phyloP scores from a whole-genome alignment of 768 basidiomycete species.

The Pleurotus ostreatus region DNA sequence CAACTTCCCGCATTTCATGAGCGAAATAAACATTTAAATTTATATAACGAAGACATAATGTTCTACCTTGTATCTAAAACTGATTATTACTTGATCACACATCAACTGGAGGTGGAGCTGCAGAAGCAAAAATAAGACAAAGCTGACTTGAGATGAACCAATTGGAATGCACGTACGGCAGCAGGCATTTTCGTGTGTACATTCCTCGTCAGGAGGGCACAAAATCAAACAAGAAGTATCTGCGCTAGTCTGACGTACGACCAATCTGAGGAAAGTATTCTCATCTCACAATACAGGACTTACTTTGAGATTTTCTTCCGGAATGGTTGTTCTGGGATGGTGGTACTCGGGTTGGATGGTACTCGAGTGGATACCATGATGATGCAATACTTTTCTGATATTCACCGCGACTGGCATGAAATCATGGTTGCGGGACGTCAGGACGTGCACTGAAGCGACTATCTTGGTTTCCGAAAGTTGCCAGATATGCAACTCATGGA shows the following conservation, averaged over 20 bases:
- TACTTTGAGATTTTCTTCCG: constrained; percentile 51
- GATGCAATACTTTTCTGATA: constrained; percentile 81
- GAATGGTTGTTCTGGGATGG: constrained; percentile 27
- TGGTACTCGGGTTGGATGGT: constrained; percentile 92
- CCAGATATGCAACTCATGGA: constrained; percentile 98
- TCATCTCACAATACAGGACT: constrained; percentile 11
- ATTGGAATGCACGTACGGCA: constrained; percentile 56
- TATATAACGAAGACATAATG: neutral
- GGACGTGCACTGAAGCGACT: constrained; percentile 94
- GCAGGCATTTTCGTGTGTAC: constrained; percentile 70
- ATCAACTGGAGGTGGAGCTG: constrained; percentile 13
- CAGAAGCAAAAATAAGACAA: neutral
- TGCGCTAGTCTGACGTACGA: constrained; percentile 35
- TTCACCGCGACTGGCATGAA: constrained; percentile 88
- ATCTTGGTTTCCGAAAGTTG: constrained; percentile 93
- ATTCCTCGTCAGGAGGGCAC: constrained; percentile 67
- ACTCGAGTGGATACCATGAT: constrained; percentile 90
- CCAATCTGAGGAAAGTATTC: neutral
- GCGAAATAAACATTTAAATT: constrained; percentile 25
- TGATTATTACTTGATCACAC: constrained; percentile 10
- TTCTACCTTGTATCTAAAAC: neutral
- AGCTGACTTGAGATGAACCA: neutral
- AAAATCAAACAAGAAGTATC: constrained; percentile 66
- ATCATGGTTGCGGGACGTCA: constrained; percentile 74
- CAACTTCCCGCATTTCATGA: constrained; percentile 69